Conservation (phyloP, 768 basidiomycete genomes). For the Vararia minispora region DNA sequence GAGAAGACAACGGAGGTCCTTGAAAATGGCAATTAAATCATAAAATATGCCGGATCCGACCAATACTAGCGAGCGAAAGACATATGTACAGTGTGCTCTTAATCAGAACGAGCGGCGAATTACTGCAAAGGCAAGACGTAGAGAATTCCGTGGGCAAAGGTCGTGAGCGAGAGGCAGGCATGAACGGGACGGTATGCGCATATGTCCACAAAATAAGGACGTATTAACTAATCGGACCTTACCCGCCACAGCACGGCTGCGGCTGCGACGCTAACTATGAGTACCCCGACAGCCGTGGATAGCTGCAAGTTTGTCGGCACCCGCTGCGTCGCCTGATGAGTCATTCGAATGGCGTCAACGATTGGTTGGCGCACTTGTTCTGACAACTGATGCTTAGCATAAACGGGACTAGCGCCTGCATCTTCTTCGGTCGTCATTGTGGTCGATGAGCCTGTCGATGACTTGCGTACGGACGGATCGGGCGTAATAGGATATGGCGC, state of each 20-base stretch:
- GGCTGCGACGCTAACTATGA: slow-evolving; percentile 13
- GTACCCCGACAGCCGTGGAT: slow-evolving; percentile 13
- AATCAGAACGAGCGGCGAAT: too few species aligned
- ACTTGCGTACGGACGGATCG: slow-evolving; percentile 12
- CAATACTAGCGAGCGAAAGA: too few species aligned
- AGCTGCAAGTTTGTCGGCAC: slow-evolving; percentile 8
- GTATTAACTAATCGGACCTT: slow-evolving; percentile 11
- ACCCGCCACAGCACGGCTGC: slow-evolving; percentile 14
- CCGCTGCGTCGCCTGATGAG: slow-evolving; percentile 3
- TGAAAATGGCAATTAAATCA: too few species aligned
- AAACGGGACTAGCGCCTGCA: background rate
- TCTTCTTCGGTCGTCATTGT: slow-evolving; percentile 10
- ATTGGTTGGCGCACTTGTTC: background rate
- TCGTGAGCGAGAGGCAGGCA: too few species aligned
- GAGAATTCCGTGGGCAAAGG: too few species aligned
- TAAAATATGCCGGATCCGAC: too few species aligned
- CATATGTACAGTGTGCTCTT: too few species aligned
- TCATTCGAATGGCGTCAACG: background rate
- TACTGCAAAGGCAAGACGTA: too few species aligned
- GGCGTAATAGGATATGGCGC: slow-evolving; percentile 13
- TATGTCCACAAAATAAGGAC: too few species aligned
- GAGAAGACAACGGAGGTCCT: too few species aligned
- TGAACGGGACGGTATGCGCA: too few species aligned
- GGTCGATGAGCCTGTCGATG: slow-evolving; percentile 12
- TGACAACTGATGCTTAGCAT: slow-evolving; percentile 7